A percentile compares a stretch with the other conserved stretches of the same genome.
Conservation (phyloP, 805 yeast genomes). For the Myxozyma vanderwaltii region DNA sequence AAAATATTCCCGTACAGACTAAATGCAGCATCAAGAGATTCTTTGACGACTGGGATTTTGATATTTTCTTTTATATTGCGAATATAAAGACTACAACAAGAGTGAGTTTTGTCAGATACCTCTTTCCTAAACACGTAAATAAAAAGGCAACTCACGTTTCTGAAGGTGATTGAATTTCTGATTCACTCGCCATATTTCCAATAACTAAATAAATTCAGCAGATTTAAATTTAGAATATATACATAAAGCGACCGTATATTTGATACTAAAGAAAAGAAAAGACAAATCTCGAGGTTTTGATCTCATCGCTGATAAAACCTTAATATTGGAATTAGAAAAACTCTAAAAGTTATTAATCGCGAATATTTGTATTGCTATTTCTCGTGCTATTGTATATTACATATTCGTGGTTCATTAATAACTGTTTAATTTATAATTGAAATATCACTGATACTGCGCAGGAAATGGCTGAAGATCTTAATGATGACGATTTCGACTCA, state of each 20-base stretch:
- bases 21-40: conserved; percentile 49
- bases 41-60: conserved; percentile 53
- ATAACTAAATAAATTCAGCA: not conserved
- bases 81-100: conserved; percentile 62
- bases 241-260: too few species aligned
- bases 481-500: conserved; percentile 34
- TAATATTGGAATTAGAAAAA: not conserved
- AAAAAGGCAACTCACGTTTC: not conserved
- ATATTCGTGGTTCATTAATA: too few species aligned
- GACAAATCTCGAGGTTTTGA: not conserved
- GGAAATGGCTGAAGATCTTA: conserved; percentile 29
- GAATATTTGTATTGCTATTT: not conserved
- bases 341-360: not conserved
- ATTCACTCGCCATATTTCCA: not conserved
- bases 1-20: conserved; percentile 51
- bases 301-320: not conserved
- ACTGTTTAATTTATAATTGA: too few species aligned
- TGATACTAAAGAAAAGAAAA: not conserved
- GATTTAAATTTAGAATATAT: too few species aligned
- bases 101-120: not conserved
- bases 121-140: not conserved
- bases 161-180: not conserved
- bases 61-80: conserved; percentile 74
- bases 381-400: too few species aligned
- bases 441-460: too few species aligned